Conservation (phyloP, 2,329 filamentous ascomycete species). For the Dothiorella sarmentorum region DNA sequence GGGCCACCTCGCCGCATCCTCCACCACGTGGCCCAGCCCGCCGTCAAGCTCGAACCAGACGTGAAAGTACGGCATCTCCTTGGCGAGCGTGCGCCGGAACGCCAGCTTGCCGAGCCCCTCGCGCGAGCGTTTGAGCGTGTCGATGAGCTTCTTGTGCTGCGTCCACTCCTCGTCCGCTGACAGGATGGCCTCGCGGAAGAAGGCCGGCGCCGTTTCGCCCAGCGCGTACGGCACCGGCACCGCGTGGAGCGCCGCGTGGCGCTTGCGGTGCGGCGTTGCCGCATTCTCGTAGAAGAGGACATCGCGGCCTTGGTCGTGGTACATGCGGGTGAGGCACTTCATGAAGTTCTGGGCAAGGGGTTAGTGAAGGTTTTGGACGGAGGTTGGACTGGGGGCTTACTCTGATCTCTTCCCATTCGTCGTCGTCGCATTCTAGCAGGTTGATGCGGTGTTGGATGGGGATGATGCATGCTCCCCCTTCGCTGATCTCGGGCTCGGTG, state of each 20-base stretch:
- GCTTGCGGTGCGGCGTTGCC: conserved; percentile 70
- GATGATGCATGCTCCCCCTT: conserved; percentile 82
- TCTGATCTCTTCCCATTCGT: conserved; percentile 98
- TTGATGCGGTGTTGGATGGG: conserved; percentile 85
- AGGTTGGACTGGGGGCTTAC: not conserved
- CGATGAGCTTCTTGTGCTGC: conserved; percentile 91
- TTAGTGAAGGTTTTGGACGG: not conserved
- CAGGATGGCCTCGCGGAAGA: conserved; percentile 93
- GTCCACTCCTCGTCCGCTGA: conserved; percentile 88
- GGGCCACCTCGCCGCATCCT: conserved; percentile 82
- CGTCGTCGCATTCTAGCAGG: conserved; percentile 95
- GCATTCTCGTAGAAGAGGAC: conserved; percentile 99
- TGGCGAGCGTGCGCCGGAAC: conserved; percentile 78
- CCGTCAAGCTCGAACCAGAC: conserved; percentile 92
- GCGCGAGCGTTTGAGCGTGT: conserved; percentile 66
- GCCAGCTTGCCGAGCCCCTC: conserved; percentile 73
- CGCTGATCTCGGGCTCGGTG: conserved; percentile 81
- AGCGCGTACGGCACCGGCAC: conserved; percentile 86
- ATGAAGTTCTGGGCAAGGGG: conserved; percentile 68
- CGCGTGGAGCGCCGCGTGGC: conserved; percentile 80
- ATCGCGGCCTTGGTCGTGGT: conserved; percentile 86
- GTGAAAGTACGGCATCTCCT: conserved; percentile 98
- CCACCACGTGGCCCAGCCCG: conserved; percentile 86
- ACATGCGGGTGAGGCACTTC: conserved; percentile 92
- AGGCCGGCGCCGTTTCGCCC: conserved; percentile 88